Conservation (phyloP, 2,329 filamentous ascomycete genomes). For the Cladosporium sp. region DNA sequence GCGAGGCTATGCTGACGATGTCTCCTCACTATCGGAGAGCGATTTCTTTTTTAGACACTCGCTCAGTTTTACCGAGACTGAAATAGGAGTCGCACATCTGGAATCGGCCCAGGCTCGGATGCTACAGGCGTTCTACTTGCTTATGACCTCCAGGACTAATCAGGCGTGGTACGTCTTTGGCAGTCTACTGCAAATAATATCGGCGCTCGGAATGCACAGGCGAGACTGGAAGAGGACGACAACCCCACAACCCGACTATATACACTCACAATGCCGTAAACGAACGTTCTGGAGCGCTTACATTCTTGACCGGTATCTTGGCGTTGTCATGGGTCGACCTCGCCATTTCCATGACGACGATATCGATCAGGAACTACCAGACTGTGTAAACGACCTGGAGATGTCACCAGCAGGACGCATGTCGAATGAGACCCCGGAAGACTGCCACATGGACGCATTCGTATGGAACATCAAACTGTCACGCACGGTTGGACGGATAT, state of each 20-base stretch:
- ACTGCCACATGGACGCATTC: constrained; percentile 51
- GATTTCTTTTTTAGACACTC: constrained; percentile 14
- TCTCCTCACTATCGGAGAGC: constrained; percentile 20
- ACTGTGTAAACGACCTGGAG: constrained; percentile 57
- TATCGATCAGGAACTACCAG: constrained; percentile 61
- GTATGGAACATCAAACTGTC: constrained; percentile 49
- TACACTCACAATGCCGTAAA: constrained; percentile 54
- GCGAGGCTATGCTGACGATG: constrained; percentile 45
- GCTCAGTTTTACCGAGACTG: constrained; percentile 17
- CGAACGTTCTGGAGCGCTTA: constrained; percentile 65
- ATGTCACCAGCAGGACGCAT: constrained; percentile 47
- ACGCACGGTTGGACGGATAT: constrained; percentile 35
- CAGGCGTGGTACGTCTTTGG: constrained; percentile 37
- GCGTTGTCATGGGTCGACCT: constrained; percentile 63
- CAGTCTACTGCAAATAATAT: constrained; percentile 28
- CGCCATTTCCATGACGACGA: constrained; percentile 63
- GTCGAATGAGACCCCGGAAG: neutral
- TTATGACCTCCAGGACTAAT: constrained; percentile 28
- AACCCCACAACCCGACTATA: constrained; percentile 40
- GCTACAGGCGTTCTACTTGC: constrained; percentile 24
- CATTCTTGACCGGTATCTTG: constrained; percentile 62
- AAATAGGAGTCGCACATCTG: constrained; percentile 20
- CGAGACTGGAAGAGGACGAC: constrained; percentile 16
- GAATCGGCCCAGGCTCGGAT: constrained; percentile 25
- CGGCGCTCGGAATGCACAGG: constrained; percentile 24